Evolutionary conservation across 2,329 filamentous ascomycete species (phyloP).

Genomic region (Ophiocordyceps sinensis): DNA sequence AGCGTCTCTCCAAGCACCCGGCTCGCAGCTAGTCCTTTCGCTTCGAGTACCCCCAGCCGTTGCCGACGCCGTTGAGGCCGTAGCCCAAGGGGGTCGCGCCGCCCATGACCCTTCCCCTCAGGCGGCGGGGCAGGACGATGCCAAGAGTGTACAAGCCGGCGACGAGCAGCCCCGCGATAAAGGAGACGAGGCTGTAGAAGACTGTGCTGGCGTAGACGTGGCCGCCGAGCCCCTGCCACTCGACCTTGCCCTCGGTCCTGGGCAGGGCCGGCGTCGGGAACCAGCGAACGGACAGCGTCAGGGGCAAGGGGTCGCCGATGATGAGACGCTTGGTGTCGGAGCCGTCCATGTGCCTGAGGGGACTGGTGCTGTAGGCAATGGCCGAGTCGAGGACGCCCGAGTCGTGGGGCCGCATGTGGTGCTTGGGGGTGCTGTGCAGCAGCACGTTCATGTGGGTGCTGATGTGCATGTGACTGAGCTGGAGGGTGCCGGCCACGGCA

Average conservation of each 20-base stretch:
- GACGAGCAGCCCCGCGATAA: conserved; percentile 38
- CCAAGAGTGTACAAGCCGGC: conserved; percentile 47
- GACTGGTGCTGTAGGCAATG: conserved; percentile 72
- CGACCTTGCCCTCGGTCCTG: conserved; percentile 47
- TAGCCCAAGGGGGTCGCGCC: conserved; percentile 44
- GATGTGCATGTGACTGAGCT: conserved; percentile 80
- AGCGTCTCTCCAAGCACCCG: background rate
- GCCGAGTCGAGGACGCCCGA: conserved; percentile 76
- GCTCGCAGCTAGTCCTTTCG: conserved; percentile 12
- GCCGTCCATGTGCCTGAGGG: conserved; percentile 44
- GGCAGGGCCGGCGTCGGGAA: conserved; percentile 63
- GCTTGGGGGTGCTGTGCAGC: conserved; percentile 54
- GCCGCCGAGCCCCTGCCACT: conserved; percentile 51
- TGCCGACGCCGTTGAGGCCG: conserved; percentile 35
- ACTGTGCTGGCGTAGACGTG: conserved; percentile 50
- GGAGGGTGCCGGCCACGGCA: conserved; percentile 75
- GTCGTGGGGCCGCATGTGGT: conserved; percentile 46
- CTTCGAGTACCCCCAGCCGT: conserved; percentile 47
- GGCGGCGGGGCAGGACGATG: conserved; percentile 38
- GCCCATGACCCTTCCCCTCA: conserved; percentile 35
- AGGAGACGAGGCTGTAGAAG: conserved; percentile 46
- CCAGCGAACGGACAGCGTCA: conserved; percentile 76
- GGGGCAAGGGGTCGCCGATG: conserved; percentile 71
- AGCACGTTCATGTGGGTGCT: conserved; percentile 82
- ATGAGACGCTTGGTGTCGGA: conserved; percentile 51